Base-by-base conservation (phyloP, 2,329 filamentous ascomycete species). In the Arthrocladium fulminans region DNA sequence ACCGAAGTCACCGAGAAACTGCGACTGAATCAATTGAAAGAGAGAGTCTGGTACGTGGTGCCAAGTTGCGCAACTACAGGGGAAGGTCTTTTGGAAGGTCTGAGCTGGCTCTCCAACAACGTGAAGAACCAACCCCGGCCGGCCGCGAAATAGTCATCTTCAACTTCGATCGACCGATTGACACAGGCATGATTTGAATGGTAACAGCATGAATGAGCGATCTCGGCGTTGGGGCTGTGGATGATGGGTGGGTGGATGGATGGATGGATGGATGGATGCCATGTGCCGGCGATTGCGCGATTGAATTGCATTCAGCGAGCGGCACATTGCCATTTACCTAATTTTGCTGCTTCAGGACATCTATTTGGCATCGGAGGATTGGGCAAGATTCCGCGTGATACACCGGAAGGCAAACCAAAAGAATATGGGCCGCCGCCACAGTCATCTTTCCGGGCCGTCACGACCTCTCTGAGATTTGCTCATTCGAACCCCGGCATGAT, bases 1-100 rank as follows among this genome's bases (percentile, higher is more conserved):
- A 77, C 85, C 64, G 84, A 89, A 67, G 80, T 92, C 52, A 89
- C 84, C 57, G 82, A 88, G 56, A 78, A 80, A 43, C 79, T 92
- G 42, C 77, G 88, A 66, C 77, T 90, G 55, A 79, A 75, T 58
- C 83, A 85, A 64, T 74, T 90, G 58, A 88, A 85, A 70, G 84
- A 89, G 65, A 86, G 85, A 73, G 77, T 87, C 64, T 90, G 84
- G 85, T 88, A 84, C 65, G 86, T 90, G 53, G 83, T 86, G 61
- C 86, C 86, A 45, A 88, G 83, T 68, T 87, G 85, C 63, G 86
- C 86, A 47, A 89, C 84, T 24, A 84, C 83, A 15, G 86, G 86
- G 51, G 86, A 88, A 63, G 86, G 86, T 60, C 75, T 92, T 51
- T 77, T 88, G 57, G 86, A 90, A 68, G 86, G 86, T 57, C 71